Evolutionary conservation across 2,329 filamentous ascomycete species (phyloP).

Genomic region (Chrysoporthe cubensis): DNA sequence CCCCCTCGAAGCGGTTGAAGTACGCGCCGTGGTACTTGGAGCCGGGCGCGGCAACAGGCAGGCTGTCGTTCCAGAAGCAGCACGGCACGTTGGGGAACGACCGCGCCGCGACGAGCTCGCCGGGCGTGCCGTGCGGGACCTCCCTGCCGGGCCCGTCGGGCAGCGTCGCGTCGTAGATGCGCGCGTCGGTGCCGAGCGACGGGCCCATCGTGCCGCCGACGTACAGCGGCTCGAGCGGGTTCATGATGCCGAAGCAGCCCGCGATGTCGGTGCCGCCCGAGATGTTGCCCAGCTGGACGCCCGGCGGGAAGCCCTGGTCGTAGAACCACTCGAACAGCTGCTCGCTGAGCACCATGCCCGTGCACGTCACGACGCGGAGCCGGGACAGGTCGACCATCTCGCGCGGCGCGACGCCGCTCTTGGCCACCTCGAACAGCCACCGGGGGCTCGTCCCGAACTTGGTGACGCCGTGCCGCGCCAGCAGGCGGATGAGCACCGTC

Average conservation of each 20-base stretch:
- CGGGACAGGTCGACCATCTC: constrained; percentile 64
- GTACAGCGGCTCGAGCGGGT: constrained; percentile 70
- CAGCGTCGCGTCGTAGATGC: constrained; percentile 66
- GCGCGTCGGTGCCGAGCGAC: constrained; percentile 54
- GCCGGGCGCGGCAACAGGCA: constrained; percentile 46
- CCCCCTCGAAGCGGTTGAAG: constrained; percentile 65
- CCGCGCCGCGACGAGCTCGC: constrained; percentile 72
- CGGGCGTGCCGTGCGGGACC: constrained; percentile 64
- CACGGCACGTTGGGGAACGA: constrained; percentile 79
- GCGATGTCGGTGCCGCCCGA: constrained; percentile 53
- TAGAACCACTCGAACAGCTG: constrained; percentile 52
- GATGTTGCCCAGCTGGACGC: constrained; percentile 44
- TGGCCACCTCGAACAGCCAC: constrained; percentile 48
- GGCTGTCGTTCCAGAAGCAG: constrained; percentile 63
- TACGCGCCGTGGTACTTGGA: constrained; percentile 64
- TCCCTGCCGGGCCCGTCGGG: constrained; percentile 48
- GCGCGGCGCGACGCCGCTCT: constrained; percentile 63
- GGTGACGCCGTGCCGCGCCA: constrained; percentile 14
- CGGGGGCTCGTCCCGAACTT: constrained; percentile 47
- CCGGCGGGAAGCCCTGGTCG: constrained; percentile 38
- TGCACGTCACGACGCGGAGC: constrained; percentile 67
- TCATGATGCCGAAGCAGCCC: constrained; percentile 43
- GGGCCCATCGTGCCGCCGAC: constrained; percentile 57
- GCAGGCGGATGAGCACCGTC: constrained; percentile 21
- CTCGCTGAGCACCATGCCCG: constrained; percentile 60